A percentile compares a stretch with the other conserved stretches of the same genome.
These are phyloP conservation scores for Bipolaris bicolor DNA, from an alignment of 2,329 filamentous ascomycete genomes.

Conservation along the genomic window DNA sequence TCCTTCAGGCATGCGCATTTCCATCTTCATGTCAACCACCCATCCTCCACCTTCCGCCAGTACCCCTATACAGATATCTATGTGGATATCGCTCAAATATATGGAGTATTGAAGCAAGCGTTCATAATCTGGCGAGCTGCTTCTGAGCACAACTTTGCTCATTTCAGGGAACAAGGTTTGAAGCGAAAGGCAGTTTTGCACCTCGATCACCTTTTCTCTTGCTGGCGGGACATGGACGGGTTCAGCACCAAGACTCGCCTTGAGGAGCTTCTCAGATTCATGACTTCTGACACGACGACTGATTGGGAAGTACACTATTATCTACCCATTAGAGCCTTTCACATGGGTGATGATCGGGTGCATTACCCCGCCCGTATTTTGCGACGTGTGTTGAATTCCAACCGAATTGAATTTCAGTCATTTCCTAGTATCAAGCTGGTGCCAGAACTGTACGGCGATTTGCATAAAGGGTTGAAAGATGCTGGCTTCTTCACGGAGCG, in stretches of 20 bases:
- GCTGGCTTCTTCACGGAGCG: neutral
- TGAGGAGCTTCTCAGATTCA: neutral
- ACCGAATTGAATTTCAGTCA: neutral
- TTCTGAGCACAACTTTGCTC: neutral
- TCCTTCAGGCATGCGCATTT: conserved; percentile 10
- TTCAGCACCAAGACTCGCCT: neutral
- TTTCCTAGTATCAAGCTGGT: neutral
- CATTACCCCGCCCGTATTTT: neutral
- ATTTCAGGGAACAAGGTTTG: neutral
- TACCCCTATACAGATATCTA: neutral
- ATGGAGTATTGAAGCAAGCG: conserved; percentile 4
- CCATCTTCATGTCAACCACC: conserved; percentile 7
- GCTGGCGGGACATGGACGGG: conserved; percentile 5
- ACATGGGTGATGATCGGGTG: neutral
- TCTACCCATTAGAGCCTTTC: neutral
- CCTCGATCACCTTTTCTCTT: conserved; percentile 13
- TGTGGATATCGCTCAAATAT: neutral
- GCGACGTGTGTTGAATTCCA: neutral
- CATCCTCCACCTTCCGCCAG: neutral
- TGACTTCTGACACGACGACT: neutral
- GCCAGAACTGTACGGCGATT: neutral
- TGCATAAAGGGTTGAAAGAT: neutral
- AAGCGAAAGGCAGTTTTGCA: conserved; percentile 6
- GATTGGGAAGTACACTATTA: neutral
- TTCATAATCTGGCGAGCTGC: conserved; percentile 6